Evolutionary conservation across 2,329 filamentous ascomycete genomes (phyloP), one percentile per base, ranked within the genome.

Genomic region (Onygenales sp.): DNA sequence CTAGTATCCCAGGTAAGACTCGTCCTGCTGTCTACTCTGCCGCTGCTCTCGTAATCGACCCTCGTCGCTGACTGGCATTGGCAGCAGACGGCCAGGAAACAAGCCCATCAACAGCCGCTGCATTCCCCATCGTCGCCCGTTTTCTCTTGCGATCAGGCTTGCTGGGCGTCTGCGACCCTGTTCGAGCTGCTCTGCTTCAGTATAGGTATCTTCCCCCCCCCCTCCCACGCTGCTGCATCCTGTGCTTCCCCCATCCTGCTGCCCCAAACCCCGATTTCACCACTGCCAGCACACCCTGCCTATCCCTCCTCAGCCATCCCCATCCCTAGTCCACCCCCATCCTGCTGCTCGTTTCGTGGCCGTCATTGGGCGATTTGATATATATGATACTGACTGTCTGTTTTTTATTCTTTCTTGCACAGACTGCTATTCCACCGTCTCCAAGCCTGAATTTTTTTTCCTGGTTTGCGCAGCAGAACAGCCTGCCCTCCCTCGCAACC

Each of bases 191-290:
- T 51, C 42, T 50, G 43, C 46, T 50, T 47, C 31, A 36, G 31
- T 21, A 35, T 46, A 55, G 55, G 55, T 57, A 57, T 55, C 43
- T 57, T 45, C 21, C 44, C 27, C 17, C 17, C 17, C 17, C 46
- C 31, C 39, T 55, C 50, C 61, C 62, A 59, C 64, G 64, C 68
- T 63, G 63, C 61, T 55, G 63, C 64, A 62, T 67, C 68, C 65
- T 64, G 62, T 54, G 57, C 57, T 51, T 63, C 63, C 61, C 62
- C 62, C 61, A 59, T 63, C 61, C 58, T 63, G 59, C 59, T 60
- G 50, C 54, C 58, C 55, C 53, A 33, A 50, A 43, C 47, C 58
- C 60, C 60, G 58, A 57, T 59, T 51, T 52, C 57, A 54, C 56
- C 43, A 60, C 60, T 63, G 54, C 66, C 62, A 64, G 58, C 58